Base-by-base conservation (phyloP, 2,329 filamentous ascomycete species). In the Aspergillus thermomutatus region DNA sequence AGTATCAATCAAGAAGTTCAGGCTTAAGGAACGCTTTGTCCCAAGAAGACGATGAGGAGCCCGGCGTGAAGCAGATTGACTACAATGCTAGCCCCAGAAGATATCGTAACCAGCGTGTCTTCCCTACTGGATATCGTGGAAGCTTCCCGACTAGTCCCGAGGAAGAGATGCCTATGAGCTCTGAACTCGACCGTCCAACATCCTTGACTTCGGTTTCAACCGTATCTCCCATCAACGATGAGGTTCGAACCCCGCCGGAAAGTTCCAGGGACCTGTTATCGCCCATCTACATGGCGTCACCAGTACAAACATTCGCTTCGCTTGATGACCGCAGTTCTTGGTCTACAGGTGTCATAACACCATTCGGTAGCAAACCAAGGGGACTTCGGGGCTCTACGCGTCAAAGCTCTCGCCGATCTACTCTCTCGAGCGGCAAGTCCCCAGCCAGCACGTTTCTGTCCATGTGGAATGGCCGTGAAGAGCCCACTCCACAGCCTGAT, bases 401-500 rank as follows among this genome's bases (percentile, higher is more conserved):
- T 23, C 66, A 69, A 26, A 59, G 68, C 25, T 81, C 80, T 14
- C 76, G 76, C 27, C 78, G 80, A 25, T 83, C 82, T 4, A 80
- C 78, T 23, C 70, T 63, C 64, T 80, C 70, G 57, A 80, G 72
- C 25, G 81, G 80, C 54, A 83, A 82, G 67, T 86, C 83, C 5
- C 83, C 83, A 1, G 83, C 83, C 11, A 82, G 81, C 48, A 80
- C 79, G 19, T 86, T 84, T 60, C 73, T 86, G 25, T 81, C 82
- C n/a, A 78, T 80, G 64, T 85, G 80, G 74, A 77, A 73, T 51
- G 73, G 66, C 55, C 68, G 57, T 53, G 78, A 66, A 53, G 77
- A 73, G 56, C 68, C 68, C 64, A 75, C 67, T 52, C 74, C 66
- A 60, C 78, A 85, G 57, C 85, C 84, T 11, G 86, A 89, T 66